Evolutionary conservation across 164 flowering plant species (phyloP).

Genomic region (Umbilicus rupestris): DNA sequence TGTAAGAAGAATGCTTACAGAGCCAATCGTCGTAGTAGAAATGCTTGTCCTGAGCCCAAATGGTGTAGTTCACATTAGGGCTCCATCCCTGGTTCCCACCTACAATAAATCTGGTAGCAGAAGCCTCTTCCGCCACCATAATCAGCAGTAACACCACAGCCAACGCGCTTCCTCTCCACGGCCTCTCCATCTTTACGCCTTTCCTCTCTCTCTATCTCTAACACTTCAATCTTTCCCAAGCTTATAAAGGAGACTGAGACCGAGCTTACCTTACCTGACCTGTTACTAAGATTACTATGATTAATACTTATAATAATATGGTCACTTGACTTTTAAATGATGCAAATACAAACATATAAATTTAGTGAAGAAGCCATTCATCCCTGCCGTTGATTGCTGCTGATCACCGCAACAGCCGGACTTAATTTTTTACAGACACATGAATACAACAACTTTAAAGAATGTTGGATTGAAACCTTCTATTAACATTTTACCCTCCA

Average conservation of each 20-base stretch:
- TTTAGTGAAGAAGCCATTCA: no score
- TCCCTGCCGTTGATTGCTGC: no score
- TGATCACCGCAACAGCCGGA: no score
- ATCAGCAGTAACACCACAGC: slow-evolving; percentile 19
- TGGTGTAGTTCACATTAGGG: slow-evolving; percentile 40
- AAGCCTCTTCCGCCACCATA: not conserved
- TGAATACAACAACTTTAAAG: no score
- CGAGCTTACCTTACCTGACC: no score
- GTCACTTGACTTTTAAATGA: no score
- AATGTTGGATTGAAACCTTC: no score
- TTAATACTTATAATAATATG: no score
- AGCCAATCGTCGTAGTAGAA: slow-evolving; percentile 66
- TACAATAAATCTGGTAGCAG: slow-evolving; percentile 16
- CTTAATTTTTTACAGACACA: no score
- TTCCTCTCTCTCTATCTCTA: not conserved
- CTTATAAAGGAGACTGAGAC: not conserved
- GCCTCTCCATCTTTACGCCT: not conserved
- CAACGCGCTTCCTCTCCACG: not conserved
- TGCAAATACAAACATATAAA: no score
- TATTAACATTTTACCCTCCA: no score
- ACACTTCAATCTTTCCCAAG: not conserved
- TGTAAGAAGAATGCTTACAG: slow-evolving; percentile 25
- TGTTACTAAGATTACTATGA: no score
- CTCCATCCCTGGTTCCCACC: slow-evolving; percentile 47
- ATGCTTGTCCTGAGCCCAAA: slow-evolving; percentile 51